Conservation (phyloP, 2,329 filamentous ascomycete genomes). For the Xylaria sp. region DNA sequence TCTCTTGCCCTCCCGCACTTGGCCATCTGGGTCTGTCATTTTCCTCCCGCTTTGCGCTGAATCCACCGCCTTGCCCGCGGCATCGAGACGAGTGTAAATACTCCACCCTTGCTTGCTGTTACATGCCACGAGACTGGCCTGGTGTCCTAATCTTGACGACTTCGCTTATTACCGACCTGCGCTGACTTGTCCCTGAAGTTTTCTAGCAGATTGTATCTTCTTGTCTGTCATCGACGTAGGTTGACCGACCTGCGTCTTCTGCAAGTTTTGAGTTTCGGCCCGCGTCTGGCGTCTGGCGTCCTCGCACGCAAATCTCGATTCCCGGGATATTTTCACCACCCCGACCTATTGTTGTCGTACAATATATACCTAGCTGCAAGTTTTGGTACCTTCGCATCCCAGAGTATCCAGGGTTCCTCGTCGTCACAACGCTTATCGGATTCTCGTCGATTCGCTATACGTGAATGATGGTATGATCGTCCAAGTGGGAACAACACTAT, state of each 20-base stretch:
- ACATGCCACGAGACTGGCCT: neutral
- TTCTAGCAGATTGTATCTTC: slow-evolving; percentile 25
- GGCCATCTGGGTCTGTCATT: neutral
- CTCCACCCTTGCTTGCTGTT: slow-evolving; percentile 12
- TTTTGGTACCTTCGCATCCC: neutral
- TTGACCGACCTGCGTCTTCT: slow-evolving; percentile 1
- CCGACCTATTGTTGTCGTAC: neutral
- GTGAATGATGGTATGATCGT: slow-evolving; percentile 19
- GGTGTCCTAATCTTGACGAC: neutral
- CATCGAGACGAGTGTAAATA: slow-evolving; percentile 17
- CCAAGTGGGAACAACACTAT: neutral
- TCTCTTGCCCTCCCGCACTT: neutral
- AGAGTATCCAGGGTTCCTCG: neutral
- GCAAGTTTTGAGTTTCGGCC: neutral
- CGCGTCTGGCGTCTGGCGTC: neutral
- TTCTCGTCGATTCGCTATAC: neutral
- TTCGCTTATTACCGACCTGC: slow-evolving; percentile 8
- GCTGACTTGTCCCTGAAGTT: slow-evolving; percentile 33
- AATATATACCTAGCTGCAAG: neutral
- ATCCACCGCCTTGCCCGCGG: slow-evolving; percentile 2
- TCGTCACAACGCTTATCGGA: neutral
- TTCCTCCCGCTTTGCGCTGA: neutral
- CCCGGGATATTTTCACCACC: neutral
- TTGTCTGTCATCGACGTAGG: slow-evolving; percentile 19
- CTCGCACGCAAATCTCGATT: neutral